Evolutionary conservation across 1,139 yeast genomes (phyloP).

Genomic region (Kurtzmaniella quercitrusa): DNA sequence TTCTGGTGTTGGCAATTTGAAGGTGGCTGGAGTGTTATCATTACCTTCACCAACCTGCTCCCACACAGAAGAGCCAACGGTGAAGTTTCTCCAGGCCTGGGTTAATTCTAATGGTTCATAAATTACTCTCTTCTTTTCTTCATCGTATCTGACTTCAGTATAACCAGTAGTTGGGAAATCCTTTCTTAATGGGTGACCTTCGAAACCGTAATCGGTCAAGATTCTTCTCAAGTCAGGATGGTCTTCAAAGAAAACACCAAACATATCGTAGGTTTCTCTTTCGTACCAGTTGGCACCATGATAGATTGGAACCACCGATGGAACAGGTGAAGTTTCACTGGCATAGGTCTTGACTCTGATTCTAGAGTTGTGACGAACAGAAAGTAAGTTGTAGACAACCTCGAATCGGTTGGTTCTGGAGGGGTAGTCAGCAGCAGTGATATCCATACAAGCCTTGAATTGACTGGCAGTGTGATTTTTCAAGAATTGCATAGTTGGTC

Average conservation of each 20-base stretch:
- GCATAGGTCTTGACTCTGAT: constrained; percentile 89
- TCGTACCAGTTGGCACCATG: constrained; percentile 90
- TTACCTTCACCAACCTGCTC: constrained; percentile 88
- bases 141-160: constrained; percentile 86
- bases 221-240: constrained; percentile 90
- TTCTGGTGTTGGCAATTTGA: constrained; percentile 78
- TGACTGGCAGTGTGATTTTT: constrained; percentile 79
- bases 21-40: constrained; percentile 75
- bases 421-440: constrained; percentile 87
- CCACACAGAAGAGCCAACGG: constrained; percentile 87
- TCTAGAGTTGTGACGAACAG: constrained; percentile 81
- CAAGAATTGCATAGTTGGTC: constrained; percentile 67
- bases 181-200: constrained; percentile 87
- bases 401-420: constrained; percentile 81
- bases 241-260: constrained; percentile 80
- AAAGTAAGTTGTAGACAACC: constrained; percentile 77
- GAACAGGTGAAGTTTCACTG: constrained; percentile 77
- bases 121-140: constrained; percentile 84
- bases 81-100: constrained; percentile 88
- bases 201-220: constrained; percentile 89
- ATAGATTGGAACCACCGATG: constrained; percentile 64
- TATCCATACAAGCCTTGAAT: constrained; percentile 73
- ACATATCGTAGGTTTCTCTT: constrained; percentile 83
- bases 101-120: constrained; percentile 88
- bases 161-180: constrained; percentile 93